Base-by-base conservation (phyloP, 129 eudicot species). In the Centrapalus pauciflorus region DNA sequence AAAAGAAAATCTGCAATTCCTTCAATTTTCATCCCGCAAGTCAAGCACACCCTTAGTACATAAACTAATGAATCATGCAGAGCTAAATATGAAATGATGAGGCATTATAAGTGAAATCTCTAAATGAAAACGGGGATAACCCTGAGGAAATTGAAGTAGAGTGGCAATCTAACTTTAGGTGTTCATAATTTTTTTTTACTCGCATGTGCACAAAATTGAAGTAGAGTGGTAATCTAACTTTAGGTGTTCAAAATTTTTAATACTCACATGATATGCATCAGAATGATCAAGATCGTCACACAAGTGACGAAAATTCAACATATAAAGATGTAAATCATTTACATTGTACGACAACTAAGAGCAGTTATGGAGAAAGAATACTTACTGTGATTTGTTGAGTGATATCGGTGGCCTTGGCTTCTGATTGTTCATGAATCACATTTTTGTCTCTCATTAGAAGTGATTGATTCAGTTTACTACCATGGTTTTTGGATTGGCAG, bases 361-460 rank as follows among this genome's bases (percentile, higher is more conserved):
- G 48, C 4, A 29, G 40, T 8, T 57, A 28, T 57, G 41, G 63
- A 9, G 13, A 46, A 61, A 8, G 76, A 46, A 20, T 8, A 76
- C 85, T 78, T 75, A 93, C 98, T 82, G 77, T 11, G 10, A 34
- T 64, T 66, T 76, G 90, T 66, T 62, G 52, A 19, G 83, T 20
- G 58, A 76, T 81, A 61, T 81, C 86, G 49, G 92, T 66, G 40
- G 74, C 71, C 67, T 80, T 86, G 45, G 38, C 67, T 52, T 86
- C 86, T 62, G 77, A 55, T 61, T 75, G 77, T 81, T 74, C 93
- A 76, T 77, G 86, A 67, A 20, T 33, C 35, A 73, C 64, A 77
- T 71, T 69, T 70, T 71, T 83, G 25, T 84, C 95, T 46, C 59
- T 84, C 19, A 66, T 69, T 38, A 81, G 87, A 75, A 55, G 67